These are phyloP conservation scores for Saccharomyces pastorianus DNA, from an alignment of 1,139 yeast genomes.

Conservation along the genomic window DNA sequence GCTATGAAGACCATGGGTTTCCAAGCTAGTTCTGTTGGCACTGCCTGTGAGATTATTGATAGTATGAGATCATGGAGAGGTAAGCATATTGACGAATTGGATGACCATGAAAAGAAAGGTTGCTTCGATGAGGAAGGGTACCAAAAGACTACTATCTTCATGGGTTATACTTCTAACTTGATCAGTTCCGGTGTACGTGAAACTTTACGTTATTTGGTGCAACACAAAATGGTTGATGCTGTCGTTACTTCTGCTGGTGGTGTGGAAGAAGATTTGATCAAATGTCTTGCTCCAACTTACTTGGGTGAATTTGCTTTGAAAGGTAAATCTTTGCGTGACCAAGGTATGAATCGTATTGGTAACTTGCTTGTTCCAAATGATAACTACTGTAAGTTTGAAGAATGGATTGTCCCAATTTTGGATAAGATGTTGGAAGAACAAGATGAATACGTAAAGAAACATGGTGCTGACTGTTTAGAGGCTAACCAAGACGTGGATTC, in stretches of 20 bases:
- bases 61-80: slow-evolving; percentile 94
- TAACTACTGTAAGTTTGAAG: slow-evolving; percentile 93
- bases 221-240: slow-evolving; percentile 89
- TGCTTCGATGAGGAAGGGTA: slow-evolving; percentile 72
- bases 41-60: slow-evolving; percentile 85
- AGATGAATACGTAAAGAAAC: slow-evolving; percentile 50
- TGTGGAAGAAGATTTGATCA: slow-evolving; percentile 91
- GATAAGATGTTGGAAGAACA: slow-evolving; percentile 86
- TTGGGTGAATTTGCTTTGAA: slow-evolving; percentile 82
- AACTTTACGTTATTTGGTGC: slow-evolving; percentile 78
- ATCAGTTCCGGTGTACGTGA: slow-evolving; percentile 92
- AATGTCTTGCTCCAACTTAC: slow-evolving; percentile 91
- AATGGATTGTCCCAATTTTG: slow-evolving; percentile 93
- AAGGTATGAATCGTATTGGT: slow-evolving; percentile 97
- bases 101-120: slow-evolving; percentile 64
- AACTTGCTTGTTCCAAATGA: slow-evolving; percentile 94
- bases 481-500: slow-evolving; percentile 40
- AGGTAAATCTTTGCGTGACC: slow-evolving; percentile 77
- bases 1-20: slow-evolving; percentile 97
- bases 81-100: slow-evolving; percentile 51
- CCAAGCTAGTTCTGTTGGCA: slow-evolving; percentile 80
- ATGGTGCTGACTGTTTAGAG: slow-evolving; percentile 46
- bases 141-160: slow-evolving; percentile 81
- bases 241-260: slow-evolving; percentile 97
- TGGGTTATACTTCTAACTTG: slow-evolving; percentile 96